phyloP scores from a whole-genome alignment of 768 basidiomycete species.

The Mycena belliarum region DNA sequence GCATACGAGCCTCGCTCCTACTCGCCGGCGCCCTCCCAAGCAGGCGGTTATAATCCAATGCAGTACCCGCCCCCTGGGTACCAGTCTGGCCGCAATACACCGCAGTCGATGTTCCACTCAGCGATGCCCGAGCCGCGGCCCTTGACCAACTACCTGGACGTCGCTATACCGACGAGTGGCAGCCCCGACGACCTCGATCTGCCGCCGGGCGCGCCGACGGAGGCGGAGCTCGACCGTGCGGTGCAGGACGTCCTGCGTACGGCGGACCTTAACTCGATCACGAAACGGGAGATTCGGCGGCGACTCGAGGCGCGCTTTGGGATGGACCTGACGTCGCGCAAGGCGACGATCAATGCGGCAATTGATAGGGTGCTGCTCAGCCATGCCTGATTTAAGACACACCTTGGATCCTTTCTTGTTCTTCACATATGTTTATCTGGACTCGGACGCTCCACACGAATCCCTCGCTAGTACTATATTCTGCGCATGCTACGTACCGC shows the following conservation, averaged over 20 bases:
- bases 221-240: conserved; percentile 71
- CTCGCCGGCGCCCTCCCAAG: conserved; percentile 77
- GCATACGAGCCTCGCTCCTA: conserved; percentile 76
- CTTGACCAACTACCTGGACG: conserved; percentile 74
- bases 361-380: conserved; percentile 72
- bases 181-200: conserved; percentile 56
- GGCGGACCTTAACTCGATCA: conserved; percentile 87
- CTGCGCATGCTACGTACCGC: conserved; percentile 5
- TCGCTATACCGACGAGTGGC: conserved; percentile 56
- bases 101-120: conserved; percentile 48
- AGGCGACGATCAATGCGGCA: conserved; percentile 72
- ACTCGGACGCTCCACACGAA: not conserved
- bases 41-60: conserved; percentile 40
- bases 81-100: conserved; percentile 78
- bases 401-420: not conserved
- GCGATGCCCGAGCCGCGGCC: conserved; percentile 56
- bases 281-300: conserved; percentile 87
- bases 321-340: conserved; percentile 71
- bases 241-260: conserved; percentile 72
- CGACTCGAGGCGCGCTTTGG: conserved; percentile 83
- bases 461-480: not conserved
- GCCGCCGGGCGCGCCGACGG: conserved; percentile 52
- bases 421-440: conserved; percentile 2
- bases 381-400: conserved; percentile 32
- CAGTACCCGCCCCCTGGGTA: conserved; percentile 61